These are phyloP conservation scores for Polytrichum commune DNA, from an alignment of 225 moss, liverwort and hornwort genomes.

Conservation along the genomic window DNA sequence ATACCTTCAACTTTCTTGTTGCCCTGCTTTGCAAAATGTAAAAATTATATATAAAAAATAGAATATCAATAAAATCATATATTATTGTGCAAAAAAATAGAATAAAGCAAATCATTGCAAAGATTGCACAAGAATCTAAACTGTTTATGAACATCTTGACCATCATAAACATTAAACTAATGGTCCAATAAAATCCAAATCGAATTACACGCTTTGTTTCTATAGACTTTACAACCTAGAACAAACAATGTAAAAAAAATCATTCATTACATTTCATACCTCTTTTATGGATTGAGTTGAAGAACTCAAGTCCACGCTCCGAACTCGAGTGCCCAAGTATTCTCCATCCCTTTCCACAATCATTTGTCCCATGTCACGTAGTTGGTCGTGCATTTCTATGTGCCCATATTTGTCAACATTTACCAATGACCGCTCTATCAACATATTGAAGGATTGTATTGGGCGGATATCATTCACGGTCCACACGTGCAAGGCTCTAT, in stretches of 20 bases:
- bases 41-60: no score
- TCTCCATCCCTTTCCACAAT: not conserved
- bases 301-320: not conserved
- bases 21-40: no score
- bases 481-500: not conserved
- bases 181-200: no score
- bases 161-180: no score
- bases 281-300: not conserved
- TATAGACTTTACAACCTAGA: no score
- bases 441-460: not conserved
- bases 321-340: not conserved
- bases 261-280: not conserved
- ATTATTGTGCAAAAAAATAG: no score
- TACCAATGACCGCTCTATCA: not conserved
- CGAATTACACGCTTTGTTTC: no score
- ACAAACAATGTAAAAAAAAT: not conserved
- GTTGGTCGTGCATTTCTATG: not conserved
- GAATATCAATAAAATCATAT: no score
- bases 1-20: no score
- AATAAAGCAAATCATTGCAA: no score
- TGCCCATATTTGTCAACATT: not conserved
- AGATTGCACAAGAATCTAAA: no score
- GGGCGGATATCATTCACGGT: not conserved
- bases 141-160: no score
- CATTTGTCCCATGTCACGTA: not conserved